Percentiles rank a stretch among this genome's conserved stretches.
These are phyloP conservation scores for Didymella segeticola DNA, from an alignment of 2,329 filamentous ascomycete genomes.

Conservation along the genomic window DNA sequence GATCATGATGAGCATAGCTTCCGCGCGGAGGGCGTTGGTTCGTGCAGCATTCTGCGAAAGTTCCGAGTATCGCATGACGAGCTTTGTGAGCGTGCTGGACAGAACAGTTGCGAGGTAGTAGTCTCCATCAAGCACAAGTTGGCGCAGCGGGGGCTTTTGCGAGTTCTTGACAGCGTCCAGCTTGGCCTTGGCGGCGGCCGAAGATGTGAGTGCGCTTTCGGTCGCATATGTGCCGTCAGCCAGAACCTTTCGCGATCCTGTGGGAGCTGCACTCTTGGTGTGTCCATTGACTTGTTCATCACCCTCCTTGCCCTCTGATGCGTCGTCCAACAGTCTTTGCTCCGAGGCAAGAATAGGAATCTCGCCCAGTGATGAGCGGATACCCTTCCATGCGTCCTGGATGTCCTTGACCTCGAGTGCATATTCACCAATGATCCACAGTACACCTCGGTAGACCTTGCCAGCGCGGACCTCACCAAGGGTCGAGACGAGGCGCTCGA, in stretches of 20 bases:
- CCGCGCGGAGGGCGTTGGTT: conserved; percentile 91
- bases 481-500: conserved; percentile 86
- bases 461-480: conserved; percentile 92
- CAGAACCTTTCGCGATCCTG: conserved; percentile 87
- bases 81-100: conserved; percentile 94
- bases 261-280: conserved; percentile 73
- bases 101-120: conserved; percentile 95
- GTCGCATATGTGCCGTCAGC: conserved; percentile 98
- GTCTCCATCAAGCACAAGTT: conserved; percentile 91
- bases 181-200: conserved; percentile 86
- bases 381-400: conserved; percentile 94
- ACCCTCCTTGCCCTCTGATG: conserved; percentile 64
- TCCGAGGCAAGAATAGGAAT: conserved; percentile 97
- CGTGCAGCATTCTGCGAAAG: conserved; percentile 85
- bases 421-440: conserved; percentile 99
- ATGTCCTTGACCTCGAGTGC: conserved; percentile 94
- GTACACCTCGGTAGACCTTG: conserved; percentile 93
- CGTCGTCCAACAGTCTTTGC: conserved; percentile 87
- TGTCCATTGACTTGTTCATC: conserved; percentile 80
- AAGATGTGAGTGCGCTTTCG: conserved; percentile 92
- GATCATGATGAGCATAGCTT: conserved; percentile 99
- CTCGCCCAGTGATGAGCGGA: conserved; percentile 90
- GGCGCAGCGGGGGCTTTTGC: conserved; percentile 91
- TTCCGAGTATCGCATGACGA: conserved; percentile 96
- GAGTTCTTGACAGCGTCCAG: conserved; percentile 96